phyloP scores from a whole-genome alignment of 1,284 basidiomycete species.

The Leccinum glutinopallens region DNA sequence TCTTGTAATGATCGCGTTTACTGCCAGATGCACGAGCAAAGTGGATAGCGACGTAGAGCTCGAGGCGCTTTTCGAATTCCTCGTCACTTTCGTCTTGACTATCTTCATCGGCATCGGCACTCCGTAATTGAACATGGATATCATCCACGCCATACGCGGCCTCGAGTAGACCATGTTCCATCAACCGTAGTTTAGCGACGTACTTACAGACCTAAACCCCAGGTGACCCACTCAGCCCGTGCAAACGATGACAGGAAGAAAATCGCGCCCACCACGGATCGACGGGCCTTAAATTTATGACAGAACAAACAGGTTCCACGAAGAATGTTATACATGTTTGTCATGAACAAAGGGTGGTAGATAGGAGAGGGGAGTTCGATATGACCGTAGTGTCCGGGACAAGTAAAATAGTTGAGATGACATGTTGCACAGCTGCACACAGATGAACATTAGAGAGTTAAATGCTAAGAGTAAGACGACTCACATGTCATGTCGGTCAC shows the following conservation, averaged over 20 bases:
- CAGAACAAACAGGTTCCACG: constrained; percentile 95
- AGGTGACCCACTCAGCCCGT: constrained; percentile 16
- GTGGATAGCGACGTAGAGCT: constrained; percentile 71
- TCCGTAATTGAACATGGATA: constrained; percentile 44
- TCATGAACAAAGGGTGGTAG: constrained; percentile 97
- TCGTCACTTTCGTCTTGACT: constrained; percentile 55
- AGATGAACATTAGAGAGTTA: constrained; percentile 11
- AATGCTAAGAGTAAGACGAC: constrained; percentile 36
- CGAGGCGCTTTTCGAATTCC: constrained; percentile 71
- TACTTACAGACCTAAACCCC: constrained; percentile 73
- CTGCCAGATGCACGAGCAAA: constrained; percentile 59
- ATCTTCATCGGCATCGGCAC: constrained; percentile 42
- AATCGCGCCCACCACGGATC: constrained; percentile 64
- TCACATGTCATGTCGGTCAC: constrained; percentile 85
- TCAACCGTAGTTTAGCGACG: constrained; percentile 83
- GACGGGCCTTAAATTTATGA: constrained; percentile 86
- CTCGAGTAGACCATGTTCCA: constrained; percentile 89
- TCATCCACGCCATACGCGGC: constrained; percentile 81
- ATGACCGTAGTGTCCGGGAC: constrained; percentile 99
- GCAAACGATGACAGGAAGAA: constrained; percentile 13
- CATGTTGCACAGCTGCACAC: constrained; percentile 89
- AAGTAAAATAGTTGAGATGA: constrained; percentile 87
- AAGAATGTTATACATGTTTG: constrained; percentile 87
- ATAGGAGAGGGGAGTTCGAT: constrained; percentile 96
- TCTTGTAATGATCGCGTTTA: constrained; percentile 87